phyloP scores from a whole-genome alignment of 306 rosid genomes.

The Begonia fuchsioides region DNA sequence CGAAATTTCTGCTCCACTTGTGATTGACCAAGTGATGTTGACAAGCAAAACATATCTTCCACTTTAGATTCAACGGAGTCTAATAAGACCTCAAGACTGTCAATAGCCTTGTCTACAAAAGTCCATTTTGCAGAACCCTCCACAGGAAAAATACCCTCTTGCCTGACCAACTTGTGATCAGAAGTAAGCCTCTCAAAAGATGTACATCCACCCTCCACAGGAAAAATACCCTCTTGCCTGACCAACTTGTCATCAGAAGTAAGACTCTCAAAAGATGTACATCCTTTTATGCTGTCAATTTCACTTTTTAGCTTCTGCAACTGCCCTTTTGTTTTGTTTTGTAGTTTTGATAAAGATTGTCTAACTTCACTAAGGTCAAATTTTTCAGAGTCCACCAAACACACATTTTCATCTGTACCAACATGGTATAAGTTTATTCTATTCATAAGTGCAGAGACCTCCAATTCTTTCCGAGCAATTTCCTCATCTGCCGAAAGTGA shows the following conservation, averaged over 20 bases:
- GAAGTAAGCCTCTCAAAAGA: conserved; percentile 34
- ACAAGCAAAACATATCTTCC: conserved; percentile 24
- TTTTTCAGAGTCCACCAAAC: conserved; percentile 5
- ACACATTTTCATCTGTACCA: conserved; percentile 20
- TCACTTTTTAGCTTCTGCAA: conserved; percentile 49
- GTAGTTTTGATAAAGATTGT: conserved; percentile 27
- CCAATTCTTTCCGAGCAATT: conserved; percentile 54
- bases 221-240: conserved; percentile 57
- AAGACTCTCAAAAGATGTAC: conserved; percentile 26
- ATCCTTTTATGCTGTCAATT: conserved; percentile 32
- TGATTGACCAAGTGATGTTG: conserved; percentile 44
- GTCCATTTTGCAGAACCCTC: conserved; percentile 35
- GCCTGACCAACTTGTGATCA: conserved; percentile 44
- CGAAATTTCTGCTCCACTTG: conserved; percentile 52
- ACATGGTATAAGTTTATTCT: conserved; percentile 16
- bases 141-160: conserved; percentile 51
- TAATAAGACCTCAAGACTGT: conserved; percentile 23
- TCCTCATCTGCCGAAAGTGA: conserved; percentile 56
- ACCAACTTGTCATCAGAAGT: conserved; percentile 42
- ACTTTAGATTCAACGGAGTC: conserved; percentile 25
- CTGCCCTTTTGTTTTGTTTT: conserved; percentile 22
- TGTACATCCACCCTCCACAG: conserved; percentile 28
- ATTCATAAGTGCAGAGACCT: conserved; percentile 47
- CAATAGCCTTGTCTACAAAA: conserved; percentile 32
- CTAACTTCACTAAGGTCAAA: conserved; percentile 17